phyloP scores from a whole-genome alignment of 805 yeast species.

The Wickerhamiella allomyrinae region DNA sequence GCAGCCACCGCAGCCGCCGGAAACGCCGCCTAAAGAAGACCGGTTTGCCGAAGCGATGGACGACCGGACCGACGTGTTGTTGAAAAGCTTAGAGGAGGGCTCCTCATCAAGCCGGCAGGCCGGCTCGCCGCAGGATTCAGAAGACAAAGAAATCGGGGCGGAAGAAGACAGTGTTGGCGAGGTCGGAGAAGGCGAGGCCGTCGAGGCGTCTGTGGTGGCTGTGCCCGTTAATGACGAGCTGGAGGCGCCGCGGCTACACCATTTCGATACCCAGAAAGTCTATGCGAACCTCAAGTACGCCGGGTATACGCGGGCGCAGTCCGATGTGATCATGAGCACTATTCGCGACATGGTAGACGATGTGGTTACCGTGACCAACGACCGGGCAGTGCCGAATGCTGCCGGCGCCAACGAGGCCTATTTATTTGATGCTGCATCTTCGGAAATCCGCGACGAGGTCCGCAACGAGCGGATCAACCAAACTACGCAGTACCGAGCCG shows the following conservation, averaged over 20 bases:
- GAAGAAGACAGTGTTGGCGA: background rate
- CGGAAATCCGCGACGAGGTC: slow-evolving; percentile 70
- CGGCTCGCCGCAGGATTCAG: no score
- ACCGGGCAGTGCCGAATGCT: slow-evolving; percentile 30
- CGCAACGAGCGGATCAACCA: slow-evolving; percentile 57
- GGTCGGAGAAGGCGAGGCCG: background rate
- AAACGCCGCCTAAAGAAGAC: slow-evolving; percentile 4
- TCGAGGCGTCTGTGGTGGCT: background rate
- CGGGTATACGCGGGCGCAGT: slow-evolving; percentile 49
- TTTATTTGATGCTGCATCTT: slow-evolving; percentile 81
- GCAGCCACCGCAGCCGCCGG: background rate
- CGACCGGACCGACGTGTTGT: slow-evolving; percentile 13
- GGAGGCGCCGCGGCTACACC: slow-evolving; percentile 11
- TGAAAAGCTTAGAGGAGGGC: background rate
- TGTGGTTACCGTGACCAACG: slow-evolving; percentile 23
- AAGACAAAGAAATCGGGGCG: background rate
- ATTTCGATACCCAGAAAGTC: slow-evolving; percentile 50
- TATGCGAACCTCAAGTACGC: slow-evolving; percentile 37
- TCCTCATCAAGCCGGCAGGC: no score
- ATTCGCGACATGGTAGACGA: slow-evolving; percentile 26
- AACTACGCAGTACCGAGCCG: slow-evolving; percentile 49
- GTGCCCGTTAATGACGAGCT: slow-evolving; percentile 3
- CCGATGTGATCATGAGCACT: slow-evolving; percentile 40
- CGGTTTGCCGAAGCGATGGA: slow-evolving; percentile 14
- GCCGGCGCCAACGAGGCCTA: slow-evolving; percentile 82